These are phyloP conservation scores for Yamadazyma paraphyllophila DNA, from an alignment of 805 yeast genomes.

Conservation along the genomic window DNA sequence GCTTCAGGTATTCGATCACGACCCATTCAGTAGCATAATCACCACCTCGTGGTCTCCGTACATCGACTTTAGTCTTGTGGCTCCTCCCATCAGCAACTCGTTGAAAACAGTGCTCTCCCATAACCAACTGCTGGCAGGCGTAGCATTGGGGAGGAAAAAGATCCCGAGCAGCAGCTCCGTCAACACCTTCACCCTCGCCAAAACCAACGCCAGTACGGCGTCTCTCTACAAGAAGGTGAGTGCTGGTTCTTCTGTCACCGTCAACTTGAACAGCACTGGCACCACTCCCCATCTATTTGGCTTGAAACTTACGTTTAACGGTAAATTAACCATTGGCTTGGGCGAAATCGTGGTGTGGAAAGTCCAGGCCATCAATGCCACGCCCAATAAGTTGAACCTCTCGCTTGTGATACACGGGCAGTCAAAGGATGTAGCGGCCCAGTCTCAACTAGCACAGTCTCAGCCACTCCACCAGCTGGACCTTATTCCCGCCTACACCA, in stretches of 20 bases:
- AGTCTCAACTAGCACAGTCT: background rate
- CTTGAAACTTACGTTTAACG: slow-evolving; percentile 53
- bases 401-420: slow-evolving; percentile 42
- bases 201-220: background rate
- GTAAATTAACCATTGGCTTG: slow-evolving; percentile 56
- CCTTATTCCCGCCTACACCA: slow-evolving; percentile 3
- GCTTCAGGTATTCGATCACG: slow-evolving; percentile 18
- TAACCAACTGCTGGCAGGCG: slow-evolving; percentile 3
- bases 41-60: slow-evolving; percentile 40
- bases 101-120: slow-evolving; percentile 24
- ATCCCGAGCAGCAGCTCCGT: background rate
- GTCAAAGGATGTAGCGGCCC: background rate
- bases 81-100: slow-evolving; percentile 39
- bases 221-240: background rate
- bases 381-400: slow-evolving; percentile 49
- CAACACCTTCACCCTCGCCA: slow-evolving; percentile 3
- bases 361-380: slow-evolving; percentile 62
- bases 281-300: slow-evolving; percentile 20
- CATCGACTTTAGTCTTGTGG: slow-evolving; percentile 35
- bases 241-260: slow-evolving; percentile 29
- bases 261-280: slow-evolving; percentile 32
- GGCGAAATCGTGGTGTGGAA: slow-evolving; percentile 65
- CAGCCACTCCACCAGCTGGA: slow-evolving; percentile 1
- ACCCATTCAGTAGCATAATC: slow-evolving; percentile 24
- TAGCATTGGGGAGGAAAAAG: background rate